A percentile compares a stretch with the other conserved stretches of the same genome.
These are phyloP conservation scores for Saitozyma sp. DNA, from an alignment of 768 basidiomycete genomes.

Conservation along the genomic window DNA sequence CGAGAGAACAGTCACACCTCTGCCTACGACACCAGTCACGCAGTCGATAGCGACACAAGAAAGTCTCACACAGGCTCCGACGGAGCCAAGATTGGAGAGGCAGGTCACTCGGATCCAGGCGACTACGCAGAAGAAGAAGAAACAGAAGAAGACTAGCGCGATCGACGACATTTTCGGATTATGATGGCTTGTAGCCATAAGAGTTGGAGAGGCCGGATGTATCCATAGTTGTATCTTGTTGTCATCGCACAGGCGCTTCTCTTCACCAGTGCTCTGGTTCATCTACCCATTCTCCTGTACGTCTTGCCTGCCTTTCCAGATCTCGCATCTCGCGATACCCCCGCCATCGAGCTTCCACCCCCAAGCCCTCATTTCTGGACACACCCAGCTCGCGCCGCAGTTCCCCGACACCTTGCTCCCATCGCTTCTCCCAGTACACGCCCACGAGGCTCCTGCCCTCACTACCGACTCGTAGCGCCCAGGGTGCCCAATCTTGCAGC, in stretches of 20 bases:
- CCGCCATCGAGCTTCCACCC: constrained; percentile 67
- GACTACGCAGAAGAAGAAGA: constrained; percentile 1
- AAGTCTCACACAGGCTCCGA: no score
- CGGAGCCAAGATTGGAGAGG: neutral
- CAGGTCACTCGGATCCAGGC: neutral
- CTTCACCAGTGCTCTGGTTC: constrained; percentile 34
- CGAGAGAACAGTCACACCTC: neutral
- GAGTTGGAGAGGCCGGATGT: neutral
- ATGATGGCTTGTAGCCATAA: constrained; percentile 1
- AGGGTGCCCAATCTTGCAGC: constrained; percentile 81
- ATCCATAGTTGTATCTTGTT: no score
- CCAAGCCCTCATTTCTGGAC: constrained; percentile 56
- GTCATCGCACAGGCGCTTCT: no score
- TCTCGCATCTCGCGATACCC: constrained; percentile 70
- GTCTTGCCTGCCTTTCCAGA: constrained; percentile 60
- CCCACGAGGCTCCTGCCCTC: constrained; percentile 74
- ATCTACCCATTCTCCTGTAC: constrained; percentile 47
- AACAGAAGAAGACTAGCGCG: constrained; percentile 10
- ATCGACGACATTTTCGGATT: constrained; percentile 33
- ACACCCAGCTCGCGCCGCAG: constrained; percentile 83
- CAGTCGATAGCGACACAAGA: no score
- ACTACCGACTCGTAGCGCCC: constrained; percentile 84
- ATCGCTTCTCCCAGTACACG: constrained; percentile 94
- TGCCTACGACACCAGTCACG: neutral
- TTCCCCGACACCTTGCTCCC: constrained; percentile 78